Evolutionary conservation across 2,329 filamentous ascomycete species (phyloP).

Genomic region (Gaeumannomyces tritici): DNA sequence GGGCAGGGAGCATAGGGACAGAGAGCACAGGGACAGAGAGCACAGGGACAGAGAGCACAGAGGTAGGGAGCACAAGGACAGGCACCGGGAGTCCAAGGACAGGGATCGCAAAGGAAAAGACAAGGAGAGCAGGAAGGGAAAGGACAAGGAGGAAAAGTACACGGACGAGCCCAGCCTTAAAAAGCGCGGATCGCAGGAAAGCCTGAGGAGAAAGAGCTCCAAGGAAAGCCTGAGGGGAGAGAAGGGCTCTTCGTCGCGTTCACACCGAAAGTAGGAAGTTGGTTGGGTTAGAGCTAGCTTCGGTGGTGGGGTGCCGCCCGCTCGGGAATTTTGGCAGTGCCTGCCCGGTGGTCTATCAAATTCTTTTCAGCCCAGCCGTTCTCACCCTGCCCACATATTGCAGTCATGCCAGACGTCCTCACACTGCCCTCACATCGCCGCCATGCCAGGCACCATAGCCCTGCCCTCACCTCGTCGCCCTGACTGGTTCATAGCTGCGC

Average conservation of each 20-base stretch:
- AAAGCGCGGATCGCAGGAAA: constrained; percentile 24
- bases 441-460: too few relatives aligned
- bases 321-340: background rate
- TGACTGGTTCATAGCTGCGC: too few relatives aligned
- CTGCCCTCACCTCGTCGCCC: background rate
- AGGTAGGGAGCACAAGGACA: background rate
- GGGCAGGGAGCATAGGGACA: background rate
- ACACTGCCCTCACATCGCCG: too few relatives aligned
- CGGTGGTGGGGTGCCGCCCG: background rate
- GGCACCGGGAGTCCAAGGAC: too few relatives aligned
- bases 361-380: background rate
- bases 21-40: background rate
- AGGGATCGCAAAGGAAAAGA: constrained; percentile 1
- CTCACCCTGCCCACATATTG: too few relatives aligned
- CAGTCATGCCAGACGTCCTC: too few relatives aligned
- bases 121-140: background rate
- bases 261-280: background rate
- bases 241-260: background rate
- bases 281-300: background rate
- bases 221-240: background rate
- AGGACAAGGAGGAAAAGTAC: background rate
- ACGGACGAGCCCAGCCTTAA: constrained; percentile 31
- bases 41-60: background rate
- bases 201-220: background rate
- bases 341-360: background rate